Evolutionary conservation across 176 grass and related monocot genomes (phyloP).

Genomic region (Olyra latifolia): DNA sequence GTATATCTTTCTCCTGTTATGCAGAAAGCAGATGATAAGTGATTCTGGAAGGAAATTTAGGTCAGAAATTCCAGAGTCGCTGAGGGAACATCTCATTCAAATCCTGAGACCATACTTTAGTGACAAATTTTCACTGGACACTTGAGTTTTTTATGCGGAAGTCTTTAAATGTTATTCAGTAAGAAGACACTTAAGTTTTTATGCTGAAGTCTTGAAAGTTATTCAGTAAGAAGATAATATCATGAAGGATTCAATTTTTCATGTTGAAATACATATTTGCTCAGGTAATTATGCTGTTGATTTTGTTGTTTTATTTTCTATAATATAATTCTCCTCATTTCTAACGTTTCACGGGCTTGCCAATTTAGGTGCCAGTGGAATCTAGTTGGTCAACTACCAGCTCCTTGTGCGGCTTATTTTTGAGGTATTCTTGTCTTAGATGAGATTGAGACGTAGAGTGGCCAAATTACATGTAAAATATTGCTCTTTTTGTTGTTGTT

Average conservation of each 20-base stretch:
- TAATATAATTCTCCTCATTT: background rate
- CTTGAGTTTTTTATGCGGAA: constrained; percentile 25
- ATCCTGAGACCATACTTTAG: constrained; percentile 54
- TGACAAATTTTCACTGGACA: constrained; percentile 42
- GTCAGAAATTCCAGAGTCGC: constrained; percentile 54
- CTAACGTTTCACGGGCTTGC: constrained; percentile 17
- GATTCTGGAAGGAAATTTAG: constrained; percentile 65
- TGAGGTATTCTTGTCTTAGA: constrained; percentile 36
- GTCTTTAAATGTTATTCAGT: background rate
- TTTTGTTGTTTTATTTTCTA: constrained; percentile 7
- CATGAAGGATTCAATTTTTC: background rate
- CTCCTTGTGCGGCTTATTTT: constrained; percentile 39
- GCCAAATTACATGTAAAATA: constrained; percentile 24
- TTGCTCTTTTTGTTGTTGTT: constrained; percentile 20
- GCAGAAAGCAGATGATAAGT: constrained; percentile 66
- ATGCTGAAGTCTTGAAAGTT: background rate
- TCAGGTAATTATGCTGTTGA: background rate
- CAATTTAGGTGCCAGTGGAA: constrained; percentile 43
- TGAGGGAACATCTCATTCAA: constrained; percentile 58
- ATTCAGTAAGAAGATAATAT: background rate
- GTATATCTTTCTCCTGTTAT: constrained; percentile 31
- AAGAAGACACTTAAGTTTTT: constrained; percentile 33
- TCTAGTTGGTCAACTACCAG: constrained; percentile 30
- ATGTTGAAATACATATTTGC: constrained; percentile 1
- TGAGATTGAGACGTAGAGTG: constrained; percentile 48